phyloP scores from a whole-genome alignment of 2,329 filamentous ascomycete genomes.

The Diaporthe helianthi region DNA sequence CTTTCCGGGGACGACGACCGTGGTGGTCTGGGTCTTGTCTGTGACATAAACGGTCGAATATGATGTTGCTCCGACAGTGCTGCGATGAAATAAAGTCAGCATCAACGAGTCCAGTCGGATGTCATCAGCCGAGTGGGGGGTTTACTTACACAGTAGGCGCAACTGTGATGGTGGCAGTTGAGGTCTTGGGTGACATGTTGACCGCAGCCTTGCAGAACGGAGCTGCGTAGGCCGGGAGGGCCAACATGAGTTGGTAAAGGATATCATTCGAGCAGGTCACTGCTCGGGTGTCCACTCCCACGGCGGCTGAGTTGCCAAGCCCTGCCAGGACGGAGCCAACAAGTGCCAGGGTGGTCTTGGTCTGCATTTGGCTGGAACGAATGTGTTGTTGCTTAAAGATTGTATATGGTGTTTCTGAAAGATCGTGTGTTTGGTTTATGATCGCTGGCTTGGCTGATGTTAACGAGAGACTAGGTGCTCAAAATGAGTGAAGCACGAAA shows the following conservation, averaged over 20 bases:
- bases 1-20: constrained; percentile 22
- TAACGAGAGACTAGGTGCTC: constrained; percentile 6
- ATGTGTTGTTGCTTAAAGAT: neutral
- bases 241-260: constrained; percentile 1
- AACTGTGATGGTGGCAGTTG: constrained; percentile 11
- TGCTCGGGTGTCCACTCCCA: neutral
- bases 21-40: constrained; percentile 14
- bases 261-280: constrained; percentile 13
- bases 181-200: neutral
- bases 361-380: constrained; percentile 10
- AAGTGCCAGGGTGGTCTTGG: neutral
- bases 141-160: constrained; percentile 2
- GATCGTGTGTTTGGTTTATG: neutral
- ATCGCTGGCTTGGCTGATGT: no score
- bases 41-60: constrained; percentile 21
- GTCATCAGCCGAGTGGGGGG: no score
- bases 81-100: neutral
- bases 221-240: constrained; percentile 7
- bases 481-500: neutral
- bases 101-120: no score
- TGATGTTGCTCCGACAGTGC: constrained; percentile 11
- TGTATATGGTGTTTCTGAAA: neutral
- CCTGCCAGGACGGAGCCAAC: constrained; percentile 2
- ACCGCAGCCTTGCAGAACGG: constrained; percentile 25
- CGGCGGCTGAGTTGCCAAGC: constrained; percentile 12